These are phyloP conservation scores for Petunia hybrid DNA, from an alignment of 305 asterid genomes.

Conservation along the genomic window DNA sequence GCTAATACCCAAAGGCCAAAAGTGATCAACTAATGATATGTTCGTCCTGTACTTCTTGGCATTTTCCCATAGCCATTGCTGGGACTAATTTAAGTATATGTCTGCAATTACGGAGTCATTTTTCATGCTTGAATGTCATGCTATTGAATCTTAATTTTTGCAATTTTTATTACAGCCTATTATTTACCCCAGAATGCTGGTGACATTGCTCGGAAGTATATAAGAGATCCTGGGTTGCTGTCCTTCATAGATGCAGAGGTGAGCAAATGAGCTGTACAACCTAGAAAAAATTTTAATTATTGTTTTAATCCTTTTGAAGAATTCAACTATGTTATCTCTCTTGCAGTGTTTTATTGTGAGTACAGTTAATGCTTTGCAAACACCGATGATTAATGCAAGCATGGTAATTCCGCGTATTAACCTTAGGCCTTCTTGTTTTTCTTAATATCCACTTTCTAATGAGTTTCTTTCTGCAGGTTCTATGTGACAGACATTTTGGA, in stretches of 20 bases:
- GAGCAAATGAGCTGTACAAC: conserved; percentile 30
- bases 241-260: conserved; percentile 98
- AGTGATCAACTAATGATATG: background rate
- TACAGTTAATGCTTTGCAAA: conserved; percentile 85
- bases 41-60: background rate
- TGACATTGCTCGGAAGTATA: conserved; percentile 82
- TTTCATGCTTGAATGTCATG: background rate
- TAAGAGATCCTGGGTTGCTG: conserved; percentile 83
- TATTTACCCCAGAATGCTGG: conserved; percentile 98
- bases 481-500: conserved; percentile 98
- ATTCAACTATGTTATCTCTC: conserved; percentile 25
- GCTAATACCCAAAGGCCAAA: background rate
- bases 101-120: background rate
- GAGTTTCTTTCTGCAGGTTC: conserved; percentile 59
- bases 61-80: background rate
- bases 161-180: conserved; percentile 66
- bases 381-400: conserved; percentile 98
- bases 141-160: conserved; percentile 21
- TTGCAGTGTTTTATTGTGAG: conserved; percentile 97
- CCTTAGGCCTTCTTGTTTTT: conserved; percentile 19
- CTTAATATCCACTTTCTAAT: conserved; percentile 32
- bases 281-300: conserved; percentile 31
- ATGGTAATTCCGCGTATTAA: conserved; percentile 64
- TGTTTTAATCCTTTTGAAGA: conserved; percentile 22
- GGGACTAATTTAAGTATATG: background rate